Evolutionary conservation across 495 filamentous ascomycete species (phyloP), one percentile per base, ranked within the genome.

Genomic region (Podospora pseudopauciseta): DNA sequence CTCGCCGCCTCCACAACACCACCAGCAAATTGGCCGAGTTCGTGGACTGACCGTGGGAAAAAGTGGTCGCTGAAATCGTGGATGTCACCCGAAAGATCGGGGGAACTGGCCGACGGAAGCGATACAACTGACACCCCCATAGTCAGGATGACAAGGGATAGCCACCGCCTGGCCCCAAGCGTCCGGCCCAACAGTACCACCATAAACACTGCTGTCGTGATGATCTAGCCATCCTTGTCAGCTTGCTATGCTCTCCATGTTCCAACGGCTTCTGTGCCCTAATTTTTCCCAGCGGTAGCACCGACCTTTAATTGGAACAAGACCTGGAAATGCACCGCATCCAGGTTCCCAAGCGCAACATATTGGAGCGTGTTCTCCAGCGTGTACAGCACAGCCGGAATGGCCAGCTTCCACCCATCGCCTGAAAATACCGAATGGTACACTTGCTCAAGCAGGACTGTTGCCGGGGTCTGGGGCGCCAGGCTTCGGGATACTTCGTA

Each of bases 351-450:
- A 23, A 98, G 86, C 2, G 92, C 95, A 62, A 97, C 85, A 77
- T 97, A 99, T 78, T 97, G 92, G 20, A 99, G 80, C 4, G 89
- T 91, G 75, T 96, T 97, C 73, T 97, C 91, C 28, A 97, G 70
- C 0, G 95, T 97, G 74, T 97, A 97, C 2, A 98, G 83, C 56
- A 87, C 84, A 7, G 93, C 95, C 0, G 95, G 94, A 53, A 98
- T 90, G 5, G 92, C 93, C 70, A 99, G 76, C 78, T 97, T 97
- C 95, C 95, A 99, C 72, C 92, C 92, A 71, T 99, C 95, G n/a
- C 90, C 89, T 3, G 91, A 90, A 75, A 97, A 97, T 0, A 97
- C 89, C 16, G 90, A 86, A 60, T 83, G 86, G 71, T 86, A 89
- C n/a, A 98, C 86, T 69, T 91, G 88, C 69, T 86, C 87, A 78